Conservation (phyloP, 116 monocot species). For the Thalassia testudinum region DNA sequence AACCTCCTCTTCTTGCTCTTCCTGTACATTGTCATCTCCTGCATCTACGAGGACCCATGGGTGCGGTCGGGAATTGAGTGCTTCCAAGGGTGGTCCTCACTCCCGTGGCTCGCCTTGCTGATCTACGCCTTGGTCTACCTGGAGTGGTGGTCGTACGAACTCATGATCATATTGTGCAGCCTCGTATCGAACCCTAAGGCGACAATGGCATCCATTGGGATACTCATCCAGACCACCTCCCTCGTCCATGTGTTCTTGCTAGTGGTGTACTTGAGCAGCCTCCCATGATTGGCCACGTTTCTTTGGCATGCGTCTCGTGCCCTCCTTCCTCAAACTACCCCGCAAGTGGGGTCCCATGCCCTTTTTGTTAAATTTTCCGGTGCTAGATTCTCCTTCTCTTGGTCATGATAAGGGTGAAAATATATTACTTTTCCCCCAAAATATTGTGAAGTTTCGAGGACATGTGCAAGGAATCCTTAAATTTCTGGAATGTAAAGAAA, state of each 20-base stretch:
- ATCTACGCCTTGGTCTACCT: constrained; percentile 36
- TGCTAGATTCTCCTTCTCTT: too few relatives aligned
- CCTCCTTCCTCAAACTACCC: too few relatives aligned
- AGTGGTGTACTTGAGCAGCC: too few relatives aligned
- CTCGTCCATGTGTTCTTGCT: constrained; percentile 39
- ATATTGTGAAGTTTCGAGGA: too few relatives aligned
- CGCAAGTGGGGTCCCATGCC: too few relatives aligned
- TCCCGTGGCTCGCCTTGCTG: constrained; percentile 4
- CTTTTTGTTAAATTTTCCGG: too few relatives aligned
- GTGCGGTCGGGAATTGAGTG: constrained; percentile 17
- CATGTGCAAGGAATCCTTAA: too few relatives aligned
- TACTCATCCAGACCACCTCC: constrained; percentile 46
- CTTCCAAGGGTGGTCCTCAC: constrained; percentile 4
- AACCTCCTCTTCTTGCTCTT: constrained; percentile 14
- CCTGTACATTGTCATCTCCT: constrained; percentile 23
- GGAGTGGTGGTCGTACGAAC: constrained; percentile 71
- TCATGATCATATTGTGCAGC: constrained; percentile 44
- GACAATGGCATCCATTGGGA: constrained; percentile 42
- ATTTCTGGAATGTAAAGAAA: too few relatives aligned
- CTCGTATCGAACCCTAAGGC: constrained; percentile 31
- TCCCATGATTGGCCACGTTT: too few relatives aligned
- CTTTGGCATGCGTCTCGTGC: too few relatives aligned
- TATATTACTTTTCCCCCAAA: too few relatives aligned
- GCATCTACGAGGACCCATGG: constrained; percentile 39
- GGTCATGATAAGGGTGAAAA: too few relatives aligned